Evolutionary conservation across 768 basidiomycete genomes (phyloP).

Genomic region (Rhizopogon vinicolor): DNA sequence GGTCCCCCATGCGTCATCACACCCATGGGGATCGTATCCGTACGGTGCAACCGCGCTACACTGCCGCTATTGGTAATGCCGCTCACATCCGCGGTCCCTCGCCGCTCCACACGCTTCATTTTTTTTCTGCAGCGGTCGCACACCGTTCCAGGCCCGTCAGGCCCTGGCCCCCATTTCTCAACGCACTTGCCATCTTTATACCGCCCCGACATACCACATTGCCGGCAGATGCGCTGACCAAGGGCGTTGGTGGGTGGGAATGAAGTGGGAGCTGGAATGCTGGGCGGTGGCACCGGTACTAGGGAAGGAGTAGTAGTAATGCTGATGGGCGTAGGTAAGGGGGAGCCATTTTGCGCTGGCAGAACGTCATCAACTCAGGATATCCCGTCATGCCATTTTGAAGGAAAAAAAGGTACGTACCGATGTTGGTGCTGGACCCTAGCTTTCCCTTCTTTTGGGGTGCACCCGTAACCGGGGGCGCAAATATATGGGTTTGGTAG

Average conservation of each 20-base stretch:
- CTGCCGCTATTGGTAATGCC: slow-evolving; percentile 10
- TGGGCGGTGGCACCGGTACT: background rate
- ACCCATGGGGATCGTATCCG: slow-evolving; percentile 29
- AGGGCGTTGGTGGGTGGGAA: slow-evolving; percentile 41
- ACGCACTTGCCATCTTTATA: slow-evolving; percentile 86
- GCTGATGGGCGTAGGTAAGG: slow-evolving; percentile 5
- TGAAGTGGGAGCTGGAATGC: slow-evolving; percentile 10
- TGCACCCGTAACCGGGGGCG: slow-evolving; percentile 68
- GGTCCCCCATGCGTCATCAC: slow-evolving; percentile 19
- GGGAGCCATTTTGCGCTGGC: slow-evolving; percentile 1
- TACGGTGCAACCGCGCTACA: slow-evolving; percentile 19
- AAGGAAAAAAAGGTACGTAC: slow-evolving; percentile 12
- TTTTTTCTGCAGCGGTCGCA: slow-evolving; percentile 86
- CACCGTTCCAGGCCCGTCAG: slow-evolving; percentile 78
- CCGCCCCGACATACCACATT: slow-evolving; percentile 67
- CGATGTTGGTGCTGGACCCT: slow-evolving; percentile 13
- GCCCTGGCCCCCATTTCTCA: slow-evolving; percentile 86
- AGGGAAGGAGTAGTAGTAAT: background rate
- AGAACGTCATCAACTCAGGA: background rate
- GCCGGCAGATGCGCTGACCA: slow-evolving; percentile 74
- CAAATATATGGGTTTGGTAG: slow-evolving; percentile 68
- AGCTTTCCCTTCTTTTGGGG: slow-evolving; percentile 64
- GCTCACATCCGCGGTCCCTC: slow-evolving; percentile 42
- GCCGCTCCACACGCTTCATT: slow-evolving; percentile 78
- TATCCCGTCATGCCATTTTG: background rate